Evolutionary conservation across 2,329 filamentous ascomycete species (phyloP).

Genomic region (Penicillium sp.): DNA sequence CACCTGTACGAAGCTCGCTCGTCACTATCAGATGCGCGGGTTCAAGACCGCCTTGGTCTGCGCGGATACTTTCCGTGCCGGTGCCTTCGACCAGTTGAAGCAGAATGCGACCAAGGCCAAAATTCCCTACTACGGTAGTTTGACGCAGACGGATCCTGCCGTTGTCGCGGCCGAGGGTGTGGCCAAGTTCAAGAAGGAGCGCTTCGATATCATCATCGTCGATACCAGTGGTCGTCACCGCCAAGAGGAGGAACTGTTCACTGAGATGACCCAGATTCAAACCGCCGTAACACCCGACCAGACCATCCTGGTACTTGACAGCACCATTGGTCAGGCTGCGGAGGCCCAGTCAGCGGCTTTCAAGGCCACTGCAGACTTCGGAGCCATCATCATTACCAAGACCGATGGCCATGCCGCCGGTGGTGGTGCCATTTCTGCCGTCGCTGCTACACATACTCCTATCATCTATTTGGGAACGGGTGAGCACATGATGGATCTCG

Average conservation of each 20-base stretch:
- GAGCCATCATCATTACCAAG: slow-evolving; percentile 98
- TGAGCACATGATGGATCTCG: slow-evolving; percentile 93
- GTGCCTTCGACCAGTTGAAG: slow-evolving; percentile 97
- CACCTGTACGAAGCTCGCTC: slow-evolving; percentile 92
- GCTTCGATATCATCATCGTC: slow-evolving; percentile 97
- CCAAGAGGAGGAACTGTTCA: slow-evolving; percentile 91
- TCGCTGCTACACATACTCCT: slow-evolving; percentile 91
- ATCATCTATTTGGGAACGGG: slow-evolving; percentile 98
- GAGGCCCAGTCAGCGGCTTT: slow-evolving; percentile 94
- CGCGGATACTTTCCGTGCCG: slow-evolving; percentile 96
- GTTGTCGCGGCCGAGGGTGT: slow-evolving; percentile 93
- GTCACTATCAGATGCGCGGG: slow-evolving; percentile 90
- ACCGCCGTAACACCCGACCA: slow-evolving; percentile 86
- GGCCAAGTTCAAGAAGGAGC: slow-evolving; percentile 98
- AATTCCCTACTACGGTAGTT: slow-evolving; percentile 95
- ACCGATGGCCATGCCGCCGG: slow-evolving; percentile 94
- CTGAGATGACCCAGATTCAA: slow-evolving; percentile 98
- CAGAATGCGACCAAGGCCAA: slow-evolving; percentile 99
- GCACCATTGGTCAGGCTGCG: slow-evolving; percentile 93
- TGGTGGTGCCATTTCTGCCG: slow-evolving; percentile 94
- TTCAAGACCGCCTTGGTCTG: slow-evolving; percentile 94
- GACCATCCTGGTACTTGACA: slow-evolving; percentile 97
- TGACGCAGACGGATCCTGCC: slow-evolving; percentile 94
- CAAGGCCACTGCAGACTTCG: slow-evolving; percentile 95
- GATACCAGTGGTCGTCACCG: slow-evolving; percentile 94